Evolutionary conservation across 108 stramenopile genomes (phyloP), one percentile per base, ranked within the genome.

Genomic region (Aurantiochytrium sp.): DNA sequence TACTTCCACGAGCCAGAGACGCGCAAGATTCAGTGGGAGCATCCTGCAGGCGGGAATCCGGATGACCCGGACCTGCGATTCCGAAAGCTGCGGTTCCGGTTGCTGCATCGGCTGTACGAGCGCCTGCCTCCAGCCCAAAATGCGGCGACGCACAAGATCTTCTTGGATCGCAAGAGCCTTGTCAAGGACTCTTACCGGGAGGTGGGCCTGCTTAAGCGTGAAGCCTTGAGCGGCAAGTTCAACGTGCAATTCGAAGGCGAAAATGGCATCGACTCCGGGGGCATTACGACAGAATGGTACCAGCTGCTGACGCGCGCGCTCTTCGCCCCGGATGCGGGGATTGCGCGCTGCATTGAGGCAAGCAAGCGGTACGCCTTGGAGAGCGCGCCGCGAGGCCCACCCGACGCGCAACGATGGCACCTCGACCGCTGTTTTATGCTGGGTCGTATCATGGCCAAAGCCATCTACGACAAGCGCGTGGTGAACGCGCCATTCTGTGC

Each of bases 241-340:
- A 68, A 87, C 10, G 50, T 89, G 3, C 37, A 68, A 8, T 89
- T 87, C 37, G 50, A 52, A 10, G 89, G 89, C 24, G 89, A 89
- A 50, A 48, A 53, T 5, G 89, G 89, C n/a, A 87, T 89, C 27
- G 89, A 89, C 37, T 45, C 55, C 30, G 89, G 89, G 3, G 89
- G 89, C 2, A 36, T 89, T 4, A 87, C 89, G n/a, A 86, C 55
- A 24, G 89, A 89, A 37, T 89, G 89, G 89, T 89, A 54, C 54
- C 52, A 85, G 42, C 32, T 32, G 30, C 39, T 89, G n/a, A 42
- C 55, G 27, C 37, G 27, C 12, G 37, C 32, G 4, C 27, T 87
- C 39, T 32, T 34, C 5, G 55, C 17, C 39, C 37, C 55, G 10
- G 31, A 22, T 3, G 27, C 55, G 8, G 59, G 37, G 6, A 12